Conservation (phyloP, 2,329 filamentous ascomycete genomes). For the Davidsoniella eucalypti region DNA sequence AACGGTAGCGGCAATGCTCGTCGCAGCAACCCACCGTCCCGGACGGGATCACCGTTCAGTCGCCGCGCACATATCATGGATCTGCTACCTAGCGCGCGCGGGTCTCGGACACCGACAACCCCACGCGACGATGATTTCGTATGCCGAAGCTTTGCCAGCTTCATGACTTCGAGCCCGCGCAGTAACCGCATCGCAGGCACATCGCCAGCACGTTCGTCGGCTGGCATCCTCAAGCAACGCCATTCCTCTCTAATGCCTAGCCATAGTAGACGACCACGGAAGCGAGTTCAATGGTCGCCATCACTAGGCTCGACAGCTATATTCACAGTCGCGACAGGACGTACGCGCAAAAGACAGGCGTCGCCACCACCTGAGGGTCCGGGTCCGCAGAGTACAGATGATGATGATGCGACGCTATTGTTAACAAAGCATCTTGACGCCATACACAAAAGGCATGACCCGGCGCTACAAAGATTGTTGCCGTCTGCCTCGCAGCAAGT, state of each 20-base stretch:
- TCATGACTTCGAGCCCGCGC: slow-evolving; percentile 7
- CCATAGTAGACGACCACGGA: slow-evolving; percentile 9
- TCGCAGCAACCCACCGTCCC: neutral
- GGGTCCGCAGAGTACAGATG: neutral
- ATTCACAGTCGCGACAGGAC: slow-evolving; percentile 6
- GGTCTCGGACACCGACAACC: slow-evolving; percentile 1
- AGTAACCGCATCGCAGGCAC: neutral
- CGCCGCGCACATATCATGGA: slow-evolving; percentile 9
- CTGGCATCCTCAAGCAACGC: slow-evolving; percentile 7
- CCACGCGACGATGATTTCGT: slow-evolving; percentile 6
- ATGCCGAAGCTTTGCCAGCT: slow-evolving; percentile 12
- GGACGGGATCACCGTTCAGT: neutral
- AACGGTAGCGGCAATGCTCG: neutral
- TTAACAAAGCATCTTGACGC: slow-evolving; percentile 10
- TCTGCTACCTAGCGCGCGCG: slow-evolving; percentile 5
- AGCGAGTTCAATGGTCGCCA: slow-evolving; percentile 24
- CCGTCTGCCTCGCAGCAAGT: slow-evolving; percentile 27
- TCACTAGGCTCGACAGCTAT: slow-evolving; percentile 8
- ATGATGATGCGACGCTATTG: slow-evolving; percentile 13
- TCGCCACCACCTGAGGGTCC: slow-evolving; percentile 4
- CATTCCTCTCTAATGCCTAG: neutral
- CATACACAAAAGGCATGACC: slow-evolving; percentile 2
- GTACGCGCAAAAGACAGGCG: neutral
- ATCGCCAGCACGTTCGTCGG: neutral
- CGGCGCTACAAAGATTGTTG: slow-evolving; percentile 18